Evolutionary conservation across 2,329 filamentous ascomycete species (phyloP).

Genomic region (Dactylellina sp.): DNA sequence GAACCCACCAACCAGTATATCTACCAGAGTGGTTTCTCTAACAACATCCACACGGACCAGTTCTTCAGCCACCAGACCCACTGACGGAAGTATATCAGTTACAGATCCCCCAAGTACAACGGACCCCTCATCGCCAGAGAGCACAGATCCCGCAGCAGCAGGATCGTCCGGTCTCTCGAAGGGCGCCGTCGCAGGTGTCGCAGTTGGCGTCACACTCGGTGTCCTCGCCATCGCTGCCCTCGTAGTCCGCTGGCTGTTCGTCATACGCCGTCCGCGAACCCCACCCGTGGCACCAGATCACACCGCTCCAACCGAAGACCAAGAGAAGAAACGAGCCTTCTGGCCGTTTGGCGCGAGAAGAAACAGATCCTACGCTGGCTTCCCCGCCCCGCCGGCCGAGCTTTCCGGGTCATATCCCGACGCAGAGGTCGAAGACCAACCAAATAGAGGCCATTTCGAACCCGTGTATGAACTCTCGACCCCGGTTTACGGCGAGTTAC

Average conservation of each 20-base stretch:
- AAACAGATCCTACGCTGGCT: constrained; percentile 28
- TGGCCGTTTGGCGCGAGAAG: constrained; percentile 22
- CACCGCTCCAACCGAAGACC: constrained; percentile 14
- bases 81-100: not conserved
- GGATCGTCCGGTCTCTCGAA: constrained; percentile 23
- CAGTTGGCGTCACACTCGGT: constrained; percentile 33
- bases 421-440: not conserved
- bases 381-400: constrained; percentile 33
- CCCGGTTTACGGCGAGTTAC: constrained; percentile 24
- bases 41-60: constrained; percentile 18
- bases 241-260: constrained; percentile 18
- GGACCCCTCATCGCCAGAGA: not conserved
- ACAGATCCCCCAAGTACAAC: not conserved
- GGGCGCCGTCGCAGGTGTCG: constrained; percentile 43
- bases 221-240: constrained; percentile 12
- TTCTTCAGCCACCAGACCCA: not conserved
- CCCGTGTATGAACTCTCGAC: constrained; percentile 38
- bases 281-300: constrained; percentile 40
- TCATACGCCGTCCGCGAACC: constrained; percentile 6
- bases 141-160: not conserved
- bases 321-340: constrained; percentile 13
- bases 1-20: constrained; percentile 15
- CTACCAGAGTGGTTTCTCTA: constrained; percentile 37
- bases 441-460: not conserved
- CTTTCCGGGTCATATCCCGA: constrained; percentile 29